A percentile compares a stretch with the other conserved stretches of the same genome.
Conservation (phyloP, 2,329 filamentous ascomycete genomes). For the Macrophomina pseudophaseolina region DNA sequence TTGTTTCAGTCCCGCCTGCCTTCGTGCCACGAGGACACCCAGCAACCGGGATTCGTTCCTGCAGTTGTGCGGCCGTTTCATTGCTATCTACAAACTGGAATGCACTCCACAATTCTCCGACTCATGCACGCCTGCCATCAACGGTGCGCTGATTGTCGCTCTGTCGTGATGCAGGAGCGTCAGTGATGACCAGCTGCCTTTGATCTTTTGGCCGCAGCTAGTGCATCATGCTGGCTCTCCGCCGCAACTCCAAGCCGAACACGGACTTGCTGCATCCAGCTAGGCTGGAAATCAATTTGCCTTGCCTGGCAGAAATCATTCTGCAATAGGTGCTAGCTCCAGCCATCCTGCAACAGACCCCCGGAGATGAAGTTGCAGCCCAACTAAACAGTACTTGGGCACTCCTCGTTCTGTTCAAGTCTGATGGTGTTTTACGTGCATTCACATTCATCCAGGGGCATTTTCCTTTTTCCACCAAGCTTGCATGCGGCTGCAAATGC, state of each 20-base stretch:
- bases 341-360: background rate
- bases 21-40: slow-evolving; percentile 18
- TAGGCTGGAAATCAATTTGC: background rate
- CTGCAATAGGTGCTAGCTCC: background rate
- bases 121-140: background rate
- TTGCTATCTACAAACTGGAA: background rate
- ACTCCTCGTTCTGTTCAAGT: background rate
- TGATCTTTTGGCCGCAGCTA: background rate
- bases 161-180: background rate
- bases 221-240: background rate
- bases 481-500: background rate
- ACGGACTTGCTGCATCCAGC: background rate
- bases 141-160: background rate
- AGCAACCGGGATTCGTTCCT: slow-evolving; percentile 9
- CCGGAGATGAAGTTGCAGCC: background rate
- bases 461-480: background rate
- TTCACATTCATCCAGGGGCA: background rate
- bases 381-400: background rate
- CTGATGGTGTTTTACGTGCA: no score
- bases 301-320: background rate
- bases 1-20: slow-evolving; percentile 9
- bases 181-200: no score
- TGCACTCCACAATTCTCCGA: background rate
- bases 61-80: slow-evolving; percentile 18
- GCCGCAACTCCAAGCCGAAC: background rate